Base-by-base conservation (phyloP, 192 early-diverging fungal genomes). In the Phycomyces nitens region DNA sequence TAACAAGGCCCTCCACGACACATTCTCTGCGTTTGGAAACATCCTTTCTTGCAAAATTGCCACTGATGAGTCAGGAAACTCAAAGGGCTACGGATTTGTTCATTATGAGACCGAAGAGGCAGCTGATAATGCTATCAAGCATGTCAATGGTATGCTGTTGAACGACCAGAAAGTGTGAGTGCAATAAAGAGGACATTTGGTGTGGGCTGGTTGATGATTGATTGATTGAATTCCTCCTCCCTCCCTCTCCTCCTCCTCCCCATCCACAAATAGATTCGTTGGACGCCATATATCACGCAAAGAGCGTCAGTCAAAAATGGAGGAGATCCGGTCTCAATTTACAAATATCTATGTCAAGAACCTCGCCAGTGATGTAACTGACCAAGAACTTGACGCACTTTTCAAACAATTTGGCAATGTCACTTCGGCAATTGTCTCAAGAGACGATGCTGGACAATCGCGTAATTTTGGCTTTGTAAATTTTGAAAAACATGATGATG, bases 311-410 rank as follows among this genome's bases (percentile, higher is more conserved):
- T 82, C 86, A 74, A 93, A 92, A 80, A 83, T 93, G 49, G 94
- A 95, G 70, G 89, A 93, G 83, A 74, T 86, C 76, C 85, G 89
- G 62, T 77, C 91, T 54, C 91, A 94, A 79, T 99, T 93, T 82
- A 98, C 96, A 73, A 99, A 99, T 78, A 83, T 99, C 64, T 99
- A 95, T 81, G 88, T 97, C 67, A 99, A 99, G 89, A 95, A 96
- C 84, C 66, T 99, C 60, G 89, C 89, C 65, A 77, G 84, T 55
- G 83, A 86, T 56, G 87, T 99, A 34, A 81, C 80, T 56, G 86
- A 95, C 68, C 87, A 88, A 2, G 84, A 87, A 78, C 89, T 99
- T 67, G 67, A 72, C 57, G 79, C 79, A 61, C 67, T 97, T 79
- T 99, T 99, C 75, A 71, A 68, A 27, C 71, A 79, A 65, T 94